Conservation (phyloP, 768 basidiomycete genomes). For the Tylopilus felleus region DNA sequence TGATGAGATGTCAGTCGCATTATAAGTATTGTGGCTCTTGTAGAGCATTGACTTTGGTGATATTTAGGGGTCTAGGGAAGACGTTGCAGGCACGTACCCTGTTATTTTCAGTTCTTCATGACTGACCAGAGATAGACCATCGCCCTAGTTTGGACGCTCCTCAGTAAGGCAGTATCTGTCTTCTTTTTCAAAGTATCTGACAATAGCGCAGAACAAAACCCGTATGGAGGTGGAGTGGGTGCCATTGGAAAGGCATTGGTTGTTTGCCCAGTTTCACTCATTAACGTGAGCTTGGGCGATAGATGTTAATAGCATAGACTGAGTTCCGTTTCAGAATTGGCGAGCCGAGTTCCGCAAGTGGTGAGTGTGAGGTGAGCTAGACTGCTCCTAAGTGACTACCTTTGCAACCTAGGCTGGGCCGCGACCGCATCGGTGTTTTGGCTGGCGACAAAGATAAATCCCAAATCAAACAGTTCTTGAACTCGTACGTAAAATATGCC, state of each 20-base stretch:
- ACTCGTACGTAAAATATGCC: conserved; percentile 48
- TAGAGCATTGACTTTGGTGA: conserved; percentile 10
- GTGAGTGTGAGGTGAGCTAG: conserved; percentile 41
- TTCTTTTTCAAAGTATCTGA: not conserved
- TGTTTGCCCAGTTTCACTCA: conserved; percentile 89
- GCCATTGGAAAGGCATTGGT: conserved; percentile 80
- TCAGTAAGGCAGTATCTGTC: conserved; percentile 56
- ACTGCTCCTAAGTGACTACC: not conserved
- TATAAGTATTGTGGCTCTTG: not conserved
- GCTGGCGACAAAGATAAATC: conserved; percentile 57
- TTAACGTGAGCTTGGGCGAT: conserved; percentile 54
- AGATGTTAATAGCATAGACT: not conserved
- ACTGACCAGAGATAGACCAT: conserved; percentile 55
- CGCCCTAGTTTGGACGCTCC: conserved; percentile 85
- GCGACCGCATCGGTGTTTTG: conserved; percentile 54
- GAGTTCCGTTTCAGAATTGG: conserved; percentile 68
- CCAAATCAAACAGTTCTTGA: conserved; percentile 66
- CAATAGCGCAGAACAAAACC: conserved; percentile 67
- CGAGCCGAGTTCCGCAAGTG: conserved; percentile 94
- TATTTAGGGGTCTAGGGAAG: conserved; percentile 91
- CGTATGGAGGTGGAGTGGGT: conserved; percentile 55
- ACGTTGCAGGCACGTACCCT: conserved; percentile 62
- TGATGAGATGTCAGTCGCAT: conserved; percentile 76
- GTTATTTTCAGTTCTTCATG: not conserved
- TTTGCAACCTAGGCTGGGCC: conserved; percentile 43